A percentile compares a stretch with the other conserved stretches of the same genome.
Conservation (phyloP, 208 protist genomes). For the Crithidia fasciculata region DNA sequence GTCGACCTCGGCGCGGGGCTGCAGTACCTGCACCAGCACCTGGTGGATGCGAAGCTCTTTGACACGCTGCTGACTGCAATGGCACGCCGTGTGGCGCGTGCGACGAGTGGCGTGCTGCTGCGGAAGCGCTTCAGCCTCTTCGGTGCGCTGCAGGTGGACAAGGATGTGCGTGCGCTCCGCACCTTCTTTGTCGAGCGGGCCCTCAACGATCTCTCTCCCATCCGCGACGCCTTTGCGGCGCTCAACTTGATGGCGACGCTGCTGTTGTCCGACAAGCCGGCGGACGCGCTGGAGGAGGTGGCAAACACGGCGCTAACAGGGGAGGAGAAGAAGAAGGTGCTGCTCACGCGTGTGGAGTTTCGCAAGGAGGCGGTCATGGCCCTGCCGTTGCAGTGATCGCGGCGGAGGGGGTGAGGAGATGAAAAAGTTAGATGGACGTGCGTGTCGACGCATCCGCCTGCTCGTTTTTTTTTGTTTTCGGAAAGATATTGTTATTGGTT, state of each 20-base stretch:
- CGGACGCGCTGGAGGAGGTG: conserved; percentile 70
- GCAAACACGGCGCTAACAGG: conserved; percentile 65
- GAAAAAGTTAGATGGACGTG: background rate
- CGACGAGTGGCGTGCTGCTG: conserved; percentile 42
- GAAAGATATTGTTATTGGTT: no score
- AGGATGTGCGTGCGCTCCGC: conserved; percentile 76
- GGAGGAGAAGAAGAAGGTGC: conserved; percentile 72
- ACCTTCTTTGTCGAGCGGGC: conserved; percentile 61
- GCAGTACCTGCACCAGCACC: conserved; percentile 43
- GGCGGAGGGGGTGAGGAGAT: background rate
- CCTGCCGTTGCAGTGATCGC: conserved; percentile 41
- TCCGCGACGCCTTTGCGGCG: conserved; percentile 57
- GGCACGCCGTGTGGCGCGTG: conserved; percentile 32
- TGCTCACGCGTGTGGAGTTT: conserved; percentile 75
- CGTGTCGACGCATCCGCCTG: background rate
- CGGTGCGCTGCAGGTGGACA: conserved; percentile 83
- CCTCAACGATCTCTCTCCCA: conserved; percentile 49
- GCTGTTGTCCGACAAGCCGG: conserved; percentile 66
- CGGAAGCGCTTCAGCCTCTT: conserved; percentile 67
- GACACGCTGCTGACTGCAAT: conserved; percentile 61
- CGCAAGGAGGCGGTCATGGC: conserved; percentile 59
- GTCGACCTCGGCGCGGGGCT: conserved; percentile 41
- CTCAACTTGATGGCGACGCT: conserved; percentile 64
- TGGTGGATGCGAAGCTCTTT: conserved; percentile 40
- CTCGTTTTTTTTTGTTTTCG: background rate